These are phyloP conservation scores for Ballota nigra DNA, from an alignment of 257 asterid genomes.

Conservation along the genomic window DNA sequence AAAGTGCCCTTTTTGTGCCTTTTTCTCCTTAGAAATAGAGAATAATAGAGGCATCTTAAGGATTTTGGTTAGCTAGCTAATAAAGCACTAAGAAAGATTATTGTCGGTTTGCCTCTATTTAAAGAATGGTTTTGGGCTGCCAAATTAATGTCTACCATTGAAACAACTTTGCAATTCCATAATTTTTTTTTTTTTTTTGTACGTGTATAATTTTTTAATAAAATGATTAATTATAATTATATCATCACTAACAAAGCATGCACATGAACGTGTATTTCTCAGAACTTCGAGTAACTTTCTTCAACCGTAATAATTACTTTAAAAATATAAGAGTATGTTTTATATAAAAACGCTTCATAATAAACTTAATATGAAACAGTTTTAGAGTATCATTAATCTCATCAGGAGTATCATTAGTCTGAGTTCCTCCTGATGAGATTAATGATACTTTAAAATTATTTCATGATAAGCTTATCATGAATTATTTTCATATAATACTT, in stretches of 20 bases:
- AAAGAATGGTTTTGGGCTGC: not conserved
- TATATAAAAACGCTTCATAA: no score
- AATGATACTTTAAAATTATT: no score
- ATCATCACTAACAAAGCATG: no score
- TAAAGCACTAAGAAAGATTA: conserved; percentile 13
- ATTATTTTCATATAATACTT: no score
- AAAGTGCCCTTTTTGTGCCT: not conserved
- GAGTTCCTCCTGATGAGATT: no score
- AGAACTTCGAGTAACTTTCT: not conserved
- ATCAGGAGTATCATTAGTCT: no score
- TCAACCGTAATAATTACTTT: no score
- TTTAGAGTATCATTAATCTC: no score
- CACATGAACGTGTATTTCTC: not conserved
- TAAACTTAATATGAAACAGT: no score
- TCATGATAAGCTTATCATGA: no score
- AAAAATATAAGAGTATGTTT: no score
- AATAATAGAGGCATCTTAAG: conserved; percentile 20
- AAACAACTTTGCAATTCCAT: not conserved
- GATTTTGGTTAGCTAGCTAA: not conserved
- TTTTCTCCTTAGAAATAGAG: not conserved
- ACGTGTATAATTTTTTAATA: not conserved
- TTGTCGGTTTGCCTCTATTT: conserved; percentile 6
- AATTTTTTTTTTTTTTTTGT: not conserved
- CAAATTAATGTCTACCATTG: not conserved
- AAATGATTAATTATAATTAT: not conserved